These are phyloP conservation scores for Russula vinacea DNA, from an alignment of 768 basidiomycete species.

Conservation along the genomic window DNA sequence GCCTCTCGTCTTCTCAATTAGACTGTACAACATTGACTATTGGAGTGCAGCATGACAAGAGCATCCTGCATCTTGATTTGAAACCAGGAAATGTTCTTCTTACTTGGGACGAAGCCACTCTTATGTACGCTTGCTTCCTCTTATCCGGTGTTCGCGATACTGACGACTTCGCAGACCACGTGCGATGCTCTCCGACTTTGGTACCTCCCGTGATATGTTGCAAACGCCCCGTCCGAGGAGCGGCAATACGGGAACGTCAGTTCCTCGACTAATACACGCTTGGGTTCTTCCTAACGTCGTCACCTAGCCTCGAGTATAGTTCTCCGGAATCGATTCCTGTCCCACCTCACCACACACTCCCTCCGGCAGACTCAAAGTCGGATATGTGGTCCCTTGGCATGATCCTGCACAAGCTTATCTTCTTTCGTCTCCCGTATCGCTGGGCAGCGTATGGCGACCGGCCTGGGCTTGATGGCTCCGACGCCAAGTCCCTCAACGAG, in stretches of 20 bases:
- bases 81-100: slow-evolving; percentile 93
- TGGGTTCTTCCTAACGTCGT: neutral
- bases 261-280: slow-evolving; percentile 25
- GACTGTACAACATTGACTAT: neutral
- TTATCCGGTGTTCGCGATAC: neutral
- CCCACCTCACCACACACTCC: slow-evolving; percentile 58
- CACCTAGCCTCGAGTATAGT: slow-evolving; percentile 25
- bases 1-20: slow-evolving; percentile 31
- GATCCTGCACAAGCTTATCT: slow-evolving; percentile 90
- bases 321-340: slow-evolving; percentile 78
- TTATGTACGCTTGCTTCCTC: slow-evolving; percentile 54
- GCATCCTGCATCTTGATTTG: slow-evolving; percentile 88
- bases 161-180: slow-evolving; percentile 57
- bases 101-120: slow-evolving; percentile 82
- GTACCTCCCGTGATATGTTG: slow-evolving; percentile 89
- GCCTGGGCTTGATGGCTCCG: slow-evolving; percentile 14
- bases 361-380: slow-evolving; percentile 77
- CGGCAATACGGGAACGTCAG: slow-evolving; percentile 94
- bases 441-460: slow-evolving; percentile 63
- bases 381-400: slow-evolving; percentile 99
- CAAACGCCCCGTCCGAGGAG: slow-evolving; percentile 63
- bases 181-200: slow-evolving; percentile 95
- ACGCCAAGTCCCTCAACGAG: slow-evolving; percentile 34
- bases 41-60: slow-evolving; percentile 61
- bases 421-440: slow-evolving; percentile 83